Percentiles rank a stretch among this genome's conserved stretches.
phyloP scores from a whole-genome alignment of 371 early-diverging fungal genomes.

The Rhizopus stolonifer region DNA sequence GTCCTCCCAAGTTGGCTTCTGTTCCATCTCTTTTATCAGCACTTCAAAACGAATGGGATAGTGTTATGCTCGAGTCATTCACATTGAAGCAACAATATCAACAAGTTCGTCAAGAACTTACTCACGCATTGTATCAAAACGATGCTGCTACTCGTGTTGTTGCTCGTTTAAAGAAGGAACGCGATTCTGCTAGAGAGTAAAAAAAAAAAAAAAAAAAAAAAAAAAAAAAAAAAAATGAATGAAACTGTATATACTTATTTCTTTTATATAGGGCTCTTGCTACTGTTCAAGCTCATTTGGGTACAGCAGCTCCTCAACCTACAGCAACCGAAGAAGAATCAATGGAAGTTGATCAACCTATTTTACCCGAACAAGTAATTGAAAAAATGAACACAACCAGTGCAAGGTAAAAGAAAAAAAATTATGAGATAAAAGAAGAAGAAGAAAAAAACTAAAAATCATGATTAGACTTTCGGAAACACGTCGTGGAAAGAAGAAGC shows the following conservation, averaged over 20 bases:
- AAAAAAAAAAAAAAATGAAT: neutral
- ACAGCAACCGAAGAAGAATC: conserved; percentile 56
- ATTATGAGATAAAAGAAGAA: too few relatives aligned
- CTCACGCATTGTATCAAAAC: conserved; percentile 91
- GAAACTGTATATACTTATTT: neutral
- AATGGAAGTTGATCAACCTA: conserved; percentile 58
- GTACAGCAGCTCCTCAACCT: conserved; percentile 36
- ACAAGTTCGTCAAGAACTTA: conserved; percentile 87
- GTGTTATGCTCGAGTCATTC: conserved; percentile 89
- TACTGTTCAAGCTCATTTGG: conserved; percentile 70
- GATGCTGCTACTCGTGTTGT: conserved; percentile 95
- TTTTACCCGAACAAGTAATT: conserved; percentile 51
- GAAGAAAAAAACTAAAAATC: neutral
- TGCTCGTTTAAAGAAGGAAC: conserved; percentile 86
- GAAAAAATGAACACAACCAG: conserved; percentile 62
- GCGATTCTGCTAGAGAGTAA: conserved; percentile 87
- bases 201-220: conserved; percentile 9
- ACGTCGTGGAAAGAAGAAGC: conserved; percentile 82
- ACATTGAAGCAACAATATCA: conserved; percentile 90
- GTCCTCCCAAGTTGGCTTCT: conserved; percentile 88
- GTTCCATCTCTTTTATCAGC: conserved; percentile 87
- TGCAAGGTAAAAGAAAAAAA: conserved; percentile 41
- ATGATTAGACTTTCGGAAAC: conserved; percentile 63
- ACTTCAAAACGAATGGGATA: conserved; percentile 95
- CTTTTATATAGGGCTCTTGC: conserved; percentile 56